Evolutionary conservation across 2,329 filamentous ascomycete genomes (phyloP), one percentile per base, ranked within the genome.

Genomic region (Ophiocordyceps camponoti-leonardi): DNA sequence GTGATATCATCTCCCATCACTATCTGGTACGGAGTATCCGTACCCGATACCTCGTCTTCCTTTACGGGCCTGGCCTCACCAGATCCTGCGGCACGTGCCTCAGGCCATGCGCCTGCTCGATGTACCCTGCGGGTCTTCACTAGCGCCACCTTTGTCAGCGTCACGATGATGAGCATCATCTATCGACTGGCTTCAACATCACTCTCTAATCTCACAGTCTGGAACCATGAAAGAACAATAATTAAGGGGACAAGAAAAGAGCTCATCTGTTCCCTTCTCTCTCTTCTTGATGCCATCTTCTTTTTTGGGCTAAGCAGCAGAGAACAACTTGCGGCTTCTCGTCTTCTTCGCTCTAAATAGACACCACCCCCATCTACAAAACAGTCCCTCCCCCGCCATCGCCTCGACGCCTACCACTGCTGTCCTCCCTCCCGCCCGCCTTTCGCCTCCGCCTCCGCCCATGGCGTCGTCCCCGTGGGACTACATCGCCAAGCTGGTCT

Each of bases 401-500:
- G 6, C 16, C 40, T 14, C 40, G 13, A 16, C 19, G 20, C 11
- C 40, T 4, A 13, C 2, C 18, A 7, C 18, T 11, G 7, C 37
- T 18, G 4, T 10, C 16, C 40, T 23, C 18, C 19, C 19, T 19
- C 40, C 5, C 18, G n/a, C n/a, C n/a, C n/a, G n/a, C n/a, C n/a
- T n/a, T n/a, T 6, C 22, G 22, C 6, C 22, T 41, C 40, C 40
- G 26, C 26, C 26, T 41, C 40, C 40, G 19, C n/a, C 14, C 60
- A 79, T 79, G 74, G 72, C 73, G 58, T 62, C 67, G 51, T 75
- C 80, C 58, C 82, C 86, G 64, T 96, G 90, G 90, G 87, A 96
- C 69, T 96, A 93, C 71, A 98, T 96, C 61, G 88, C 90, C 64
- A 98, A 98, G 67, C 85, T 98, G 56, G 90, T 96, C 60, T 94